Evolutionary conservation across 208 protist genomes (phyloP).

Genomic region (Trypanosoma platydactyli): DNA sequence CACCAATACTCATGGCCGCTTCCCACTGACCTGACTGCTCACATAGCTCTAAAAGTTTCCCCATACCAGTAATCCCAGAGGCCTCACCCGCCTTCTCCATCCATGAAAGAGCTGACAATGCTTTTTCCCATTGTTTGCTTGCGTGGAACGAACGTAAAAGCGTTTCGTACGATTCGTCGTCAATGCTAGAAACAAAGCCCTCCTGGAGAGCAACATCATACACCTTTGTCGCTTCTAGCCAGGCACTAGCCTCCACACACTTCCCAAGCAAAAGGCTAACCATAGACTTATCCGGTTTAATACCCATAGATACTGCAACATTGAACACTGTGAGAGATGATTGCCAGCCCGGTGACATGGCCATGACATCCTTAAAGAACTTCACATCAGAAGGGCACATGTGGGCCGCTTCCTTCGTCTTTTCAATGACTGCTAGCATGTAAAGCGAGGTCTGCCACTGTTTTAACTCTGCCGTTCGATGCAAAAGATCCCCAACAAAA

Average conservation of each 20-base stretch:
- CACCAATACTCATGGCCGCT: slow-evolving; percentile 57
- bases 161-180: slow-evolving; percentile 65
- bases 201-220: slow-evolving; percentile 75
- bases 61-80: slow-evolving; percentile 62
- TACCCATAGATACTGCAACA: slow-evolving; percentile 52
- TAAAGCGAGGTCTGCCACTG: slow-evolving; percentile 76
- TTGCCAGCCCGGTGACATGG: slow-evolving; percentile 57
- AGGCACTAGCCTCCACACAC: slow-evolving; percentile 68
- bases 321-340: slow-evolving; percentile 61
- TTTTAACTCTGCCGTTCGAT: slow-evolving; percentile 50
- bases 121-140: slow-evolving; percentile 79
- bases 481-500: slow-evolving; percentile 61
- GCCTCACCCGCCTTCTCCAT: slow-evolving; percentile 79
- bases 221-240: slow-evolving; percentile 63
- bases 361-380: slow-evolving; percentile 66
- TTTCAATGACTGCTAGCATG: slow-evolving; percentile 64
- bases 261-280: slow-evolving; percentile 59
- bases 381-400: slow-evolving; percentile 56
- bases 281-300: slow-evolving; percentile 60
- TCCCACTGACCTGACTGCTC: slow-evolving; percentile 85
- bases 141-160: slow-evolving; percentile 73
- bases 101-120: slow-evolving; percentile 80
- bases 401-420: slow-evolving; percentile 62
- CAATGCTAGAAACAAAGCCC: slow-evolving; percentile 62
- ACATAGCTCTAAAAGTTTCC: slow-evolving; percentile 77